These are phyloP conservation scores for Suhomyces sp. DNA, from an alignment of 805 yeast species.

Conservation along the genomic window DNA sequence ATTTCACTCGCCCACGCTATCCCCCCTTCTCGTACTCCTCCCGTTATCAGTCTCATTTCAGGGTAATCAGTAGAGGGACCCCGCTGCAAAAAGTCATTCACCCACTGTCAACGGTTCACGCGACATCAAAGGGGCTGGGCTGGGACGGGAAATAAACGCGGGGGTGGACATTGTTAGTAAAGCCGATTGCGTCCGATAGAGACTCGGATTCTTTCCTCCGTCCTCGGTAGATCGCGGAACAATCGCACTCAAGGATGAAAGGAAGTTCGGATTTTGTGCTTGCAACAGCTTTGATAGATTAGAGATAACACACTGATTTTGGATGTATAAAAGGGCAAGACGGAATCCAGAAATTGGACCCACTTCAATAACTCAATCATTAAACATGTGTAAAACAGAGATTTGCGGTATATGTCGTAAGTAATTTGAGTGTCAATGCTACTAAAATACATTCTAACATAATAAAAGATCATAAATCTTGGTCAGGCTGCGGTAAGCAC, in stretches of 20 bases:
- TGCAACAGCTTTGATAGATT: not conserved
- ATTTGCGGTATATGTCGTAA: constrained; percentile 37
- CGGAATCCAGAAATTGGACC: not conserved
- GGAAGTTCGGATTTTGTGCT: not conserved
- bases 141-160: not conserved
- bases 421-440: constrained; percentile 2
- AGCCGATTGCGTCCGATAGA: not conserved
- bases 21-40: not conserved
- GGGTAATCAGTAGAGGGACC: not conserved
- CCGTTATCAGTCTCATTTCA: not conserved
- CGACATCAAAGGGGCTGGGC: not conserved
- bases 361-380: not conserved
- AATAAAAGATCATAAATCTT: constrained; percentile 45
- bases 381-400: constrained; percentile 33
- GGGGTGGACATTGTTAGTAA: not conserved
- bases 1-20: not conserved
- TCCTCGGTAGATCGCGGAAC: constrained; percentile 2
- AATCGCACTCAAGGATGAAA: not conserved
- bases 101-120: not conserved
- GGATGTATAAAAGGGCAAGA: not conserved
- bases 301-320: not conserved
- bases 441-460: not conserved
- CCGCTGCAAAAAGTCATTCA: not conserved
- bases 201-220: not conserved
- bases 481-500: constrained; percentile 67